A percentile compares a stretch with the other conserved stretches of the same genome.
Evolutionary conservation across 768 basidiomycete genomes (phyloP).

Genomic region (Mycena galopus): DNA sequence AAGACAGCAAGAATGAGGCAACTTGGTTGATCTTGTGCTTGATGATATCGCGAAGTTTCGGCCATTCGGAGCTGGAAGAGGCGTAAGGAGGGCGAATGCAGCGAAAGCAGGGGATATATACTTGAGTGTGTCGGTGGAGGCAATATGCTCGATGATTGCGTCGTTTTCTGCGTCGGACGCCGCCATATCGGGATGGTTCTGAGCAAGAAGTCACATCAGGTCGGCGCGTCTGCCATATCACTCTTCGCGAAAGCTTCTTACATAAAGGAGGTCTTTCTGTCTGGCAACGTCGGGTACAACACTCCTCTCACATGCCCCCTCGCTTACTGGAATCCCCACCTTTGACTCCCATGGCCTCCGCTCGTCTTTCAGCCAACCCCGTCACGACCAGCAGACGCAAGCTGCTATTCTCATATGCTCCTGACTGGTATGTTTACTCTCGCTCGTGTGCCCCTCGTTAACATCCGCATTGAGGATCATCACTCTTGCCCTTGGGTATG

Average conservation of each 20-base stretch:
- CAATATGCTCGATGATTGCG: constrained; percentile 68
- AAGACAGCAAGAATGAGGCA: constrained; percentile 24
- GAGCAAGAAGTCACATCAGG: neutral
- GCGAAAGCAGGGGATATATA: constrained; percentile 51
- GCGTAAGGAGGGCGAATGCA: neutral
- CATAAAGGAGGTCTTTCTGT: neutral
- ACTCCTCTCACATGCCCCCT: constrained; percentile 7
- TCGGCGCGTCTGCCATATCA: neutral
- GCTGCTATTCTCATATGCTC: constrained; percentile 74
- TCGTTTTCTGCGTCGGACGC: constrained; percentile 65
- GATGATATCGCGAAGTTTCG: constrained; percentile 74
- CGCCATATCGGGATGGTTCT: neutral
- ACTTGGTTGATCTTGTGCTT: constrained; percentile 81
- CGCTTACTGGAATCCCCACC: neutral
- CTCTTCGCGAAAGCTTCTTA: neutral
- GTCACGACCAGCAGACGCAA: constrained; percentile 51
- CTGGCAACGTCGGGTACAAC: too few species aligned
- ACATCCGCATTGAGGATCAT: constrained; percentile 63
- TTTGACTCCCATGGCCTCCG: constrained; percentile 8
- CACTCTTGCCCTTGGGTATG: constrained; percentile 76
- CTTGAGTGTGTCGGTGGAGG: constrained; percentile 74
- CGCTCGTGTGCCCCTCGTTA: constrained; percentile 5
- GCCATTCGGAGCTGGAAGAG: constrained; percentile 74
- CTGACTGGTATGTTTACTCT: constrained; percentile 73
- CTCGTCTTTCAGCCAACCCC: neutral